A percentile compares a stretch with the other conserved stretches of the same genome.
These are phyloP conservation scores for Zalerion maritima DNA, from an alignment of 495 filamentous ascomycete species.

Conservation along the genomic window DNA sequence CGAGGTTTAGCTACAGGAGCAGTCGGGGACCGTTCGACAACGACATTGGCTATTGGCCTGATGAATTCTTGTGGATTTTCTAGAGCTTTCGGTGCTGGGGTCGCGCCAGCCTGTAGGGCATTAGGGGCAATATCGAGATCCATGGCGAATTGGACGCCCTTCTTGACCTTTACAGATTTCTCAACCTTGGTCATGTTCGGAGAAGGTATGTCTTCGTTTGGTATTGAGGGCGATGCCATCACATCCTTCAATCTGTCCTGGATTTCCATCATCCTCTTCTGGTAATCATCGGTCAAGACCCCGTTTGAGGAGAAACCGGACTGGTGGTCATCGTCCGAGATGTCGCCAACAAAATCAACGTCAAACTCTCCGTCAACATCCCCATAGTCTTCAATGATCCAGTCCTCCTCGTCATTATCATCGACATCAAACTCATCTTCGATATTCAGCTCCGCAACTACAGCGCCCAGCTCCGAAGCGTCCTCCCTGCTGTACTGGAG, in stretches of 20 bases:
- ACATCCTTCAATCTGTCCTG: constrained; percentile 58
- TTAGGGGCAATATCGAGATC: constrained; percentile 53
- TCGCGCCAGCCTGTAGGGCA: background rate
- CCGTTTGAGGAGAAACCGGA: constrained; percentile 51
- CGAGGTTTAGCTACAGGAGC: constrained; percentile 10
- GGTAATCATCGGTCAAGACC: constrained; percentile 56
- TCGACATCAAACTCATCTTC: constrained; percentile 42
- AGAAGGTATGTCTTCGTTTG: too few species aligned
- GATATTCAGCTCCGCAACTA: constrained; percentile 85
- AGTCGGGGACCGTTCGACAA: constrained; percentile 23
- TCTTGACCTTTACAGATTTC: constrained; percentile 44
- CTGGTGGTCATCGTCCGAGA: constrained; percentile 48
- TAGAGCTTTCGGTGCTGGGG: constrained; percentile 20
- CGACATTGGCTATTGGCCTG: constrained; percentile 33
- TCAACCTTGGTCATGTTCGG: too few species aligned
- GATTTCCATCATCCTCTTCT: constrained; percentile 68
- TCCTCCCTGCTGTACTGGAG: constrained; percentile 63
- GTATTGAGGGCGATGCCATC: too few species aligned
- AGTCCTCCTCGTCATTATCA: constrained; percentile 41
- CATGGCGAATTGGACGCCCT: constrained; percentile 62
- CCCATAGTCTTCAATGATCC: constrained; percentile 42
- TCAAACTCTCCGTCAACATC: constrained; percentile 34
- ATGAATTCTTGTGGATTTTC: constrained; percentile 15
- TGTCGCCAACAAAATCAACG: too few species aligned
- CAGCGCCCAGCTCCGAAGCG: constrained; percentile 57